A percentile compares a stretch with the other conserved stretches of the same genome.
Evolutionary conservation across 75 land plant genomes (phyloP).

Genomic region (Pinus tabuliformis): DNA sequence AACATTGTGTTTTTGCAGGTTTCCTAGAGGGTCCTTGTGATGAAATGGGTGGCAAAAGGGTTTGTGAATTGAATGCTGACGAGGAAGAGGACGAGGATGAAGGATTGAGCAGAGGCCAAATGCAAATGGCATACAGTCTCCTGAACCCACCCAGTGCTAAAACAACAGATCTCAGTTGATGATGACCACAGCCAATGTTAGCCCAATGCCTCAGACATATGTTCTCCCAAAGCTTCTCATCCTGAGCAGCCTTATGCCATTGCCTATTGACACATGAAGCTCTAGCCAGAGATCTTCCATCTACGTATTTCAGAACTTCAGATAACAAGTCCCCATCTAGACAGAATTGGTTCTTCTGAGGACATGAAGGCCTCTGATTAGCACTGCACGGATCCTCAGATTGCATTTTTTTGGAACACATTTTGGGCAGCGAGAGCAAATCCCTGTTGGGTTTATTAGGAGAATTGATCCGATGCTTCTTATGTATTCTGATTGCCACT

Average conservation of each 20-base stretch:
- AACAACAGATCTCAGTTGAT: slow-evolving; percentile 66
- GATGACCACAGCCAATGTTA: slow-evolving; percentile 30
- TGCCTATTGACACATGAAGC: slow-evolving; percentile 57
- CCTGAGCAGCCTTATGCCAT: slow-evolving; percentile 57
- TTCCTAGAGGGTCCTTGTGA: background rate
- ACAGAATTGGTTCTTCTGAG: slow-evolving; percentile 6
- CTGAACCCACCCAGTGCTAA: slow-evolving; percentile 72
- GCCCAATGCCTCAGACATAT: slow-evolving; percentile 52
- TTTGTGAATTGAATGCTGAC: background rate
- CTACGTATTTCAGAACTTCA: slow-evolving; percentile 59
- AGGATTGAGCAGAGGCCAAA: slow-evolving; percentile 38
- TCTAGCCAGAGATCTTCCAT: slow-evolving; percentile 36
- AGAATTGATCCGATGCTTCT: background rate
- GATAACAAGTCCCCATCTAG: slow-evolving; percentile 54
- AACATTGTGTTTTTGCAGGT: slow-evolving; percentile 13
- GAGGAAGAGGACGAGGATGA: slow-evolving; percentile 5
- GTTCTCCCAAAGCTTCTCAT: slow-evolving; percentile 78
- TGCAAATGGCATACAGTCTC: slow-evolving; percentile 46
- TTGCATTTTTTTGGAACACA: slow-evolving; percentile 1
- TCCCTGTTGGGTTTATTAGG: background rate
- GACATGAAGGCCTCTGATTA: background rate
- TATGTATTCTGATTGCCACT: slow-evolving; percentile 1
- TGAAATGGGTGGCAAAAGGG: background rate
- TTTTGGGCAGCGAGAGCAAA: background rate
- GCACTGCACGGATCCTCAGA: background rate